phyloP scores from a whole-genome alignment of 352 stramenopile genomes.

The Pythium vanterpoolii region DNA sequence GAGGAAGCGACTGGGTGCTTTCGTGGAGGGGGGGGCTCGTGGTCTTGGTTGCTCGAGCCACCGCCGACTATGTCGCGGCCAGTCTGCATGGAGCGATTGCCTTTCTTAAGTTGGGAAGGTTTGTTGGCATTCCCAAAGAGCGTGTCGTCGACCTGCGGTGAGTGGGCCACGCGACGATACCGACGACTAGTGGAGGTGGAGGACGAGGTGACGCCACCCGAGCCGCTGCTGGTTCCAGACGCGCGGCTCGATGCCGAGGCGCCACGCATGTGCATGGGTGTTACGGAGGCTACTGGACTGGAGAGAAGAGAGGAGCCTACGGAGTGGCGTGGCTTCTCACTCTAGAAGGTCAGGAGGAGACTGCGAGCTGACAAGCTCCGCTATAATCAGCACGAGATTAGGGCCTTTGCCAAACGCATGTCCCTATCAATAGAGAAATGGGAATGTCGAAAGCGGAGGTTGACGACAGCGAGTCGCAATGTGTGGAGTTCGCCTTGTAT shows the following conservation, averaged over 20 bases:
- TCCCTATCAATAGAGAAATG: no score
- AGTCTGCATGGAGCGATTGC: slow-evolving; percentile 53
- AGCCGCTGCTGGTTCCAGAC: slow-evolving; percentile 7
- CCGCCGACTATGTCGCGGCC: slow-evolving; percentile 38
- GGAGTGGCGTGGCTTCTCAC: neutral
- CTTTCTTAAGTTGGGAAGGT: slow-evolving; percentile 25
- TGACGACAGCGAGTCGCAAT: no score
- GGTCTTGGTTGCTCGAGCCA: slow-evolving; percentile 26
- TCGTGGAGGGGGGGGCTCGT: slow-evolving; percentile 4
- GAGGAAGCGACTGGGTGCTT: slow-evolving; percentile 11
- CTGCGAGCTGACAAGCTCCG: no score
- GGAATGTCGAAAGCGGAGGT: no score
- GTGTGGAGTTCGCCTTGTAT: no score
- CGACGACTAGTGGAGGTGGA: slow-evolving; percentile 29
- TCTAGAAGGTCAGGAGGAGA: no score
- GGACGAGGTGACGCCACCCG: neutral
- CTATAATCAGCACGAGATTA: slow-evolving; percentile 5
- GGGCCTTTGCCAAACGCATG: neutral
- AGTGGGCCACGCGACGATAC: slow-evolving; percentile 60
- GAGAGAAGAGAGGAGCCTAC: neutral
- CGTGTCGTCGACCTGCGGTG: slow-evolving; percentile 65
- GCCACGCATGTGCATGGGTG: slow-evolving; percentile 12
- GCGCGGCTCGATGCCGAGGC: slow-evolving; percentile 25
- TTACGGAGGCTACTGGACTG: neutral
- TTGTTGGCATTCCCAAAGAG: slow-evolving; percentile 44